Conservation (phyloP, 495 filamentous ascomycete species). For the Pyrenula massariospora region DNA sequence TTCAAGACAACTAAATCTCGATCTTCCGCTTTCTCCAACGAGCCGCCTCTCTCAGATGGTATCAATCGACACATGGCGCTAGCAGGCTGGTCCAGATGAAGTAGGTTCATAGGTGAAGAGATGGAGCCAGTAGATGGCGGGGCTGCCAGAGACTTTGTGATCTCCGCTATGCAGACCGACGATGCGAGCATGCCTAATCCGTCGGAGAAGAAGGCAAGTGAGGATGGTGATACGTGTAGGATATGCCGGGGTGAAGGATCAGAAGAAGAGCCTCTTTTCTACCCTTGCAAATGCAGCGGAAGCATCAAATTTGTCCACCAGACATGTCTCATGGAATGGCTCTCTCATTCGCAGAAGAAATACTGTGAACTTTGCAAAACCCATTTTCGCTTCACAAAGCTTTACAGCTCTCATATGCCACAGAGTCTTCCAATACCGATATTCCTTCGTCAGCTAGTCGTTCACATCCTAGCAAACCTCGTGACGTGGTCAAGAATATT, state of each 20-base stretch:
- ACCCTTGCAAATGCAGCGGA: conserved; percentile 96
- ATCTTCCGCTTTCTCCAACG: no score
- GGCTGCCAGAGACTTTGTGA: neutral
- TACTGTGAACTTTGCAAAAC: conserved; percentile 99
- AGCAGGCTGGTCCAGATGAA: neutral
- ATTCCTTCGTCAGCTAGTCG: conserved; percentile 61
- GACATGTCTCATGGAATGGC: conserved; percentile 94
- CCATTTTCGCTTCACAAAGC: conserved; percentile 91
- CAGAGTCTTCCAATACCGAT: conserved; percentile 63
- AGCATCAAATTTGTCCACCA: conserved; percentile 99
- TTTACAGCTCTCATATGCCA: conserved; percentile 92
- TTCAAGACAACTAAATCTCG: no score
- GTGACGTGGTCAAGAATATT: conserved; percentile 65
- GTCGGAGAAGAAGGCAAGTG: conserved; percentile 5
- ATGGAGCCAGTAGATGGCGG: neutral
- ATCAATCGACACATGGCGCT: no score
- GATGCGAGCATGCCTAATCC: neutral
- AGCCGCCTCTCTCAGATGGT: no score
- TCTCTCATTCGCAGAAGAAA: conserved; percentile 96
- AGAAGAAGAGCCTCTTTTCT: conserved; percentile 80
- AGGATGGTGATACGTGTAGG: conserved; percentile 69
- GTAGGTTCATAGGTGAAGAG: neutral
- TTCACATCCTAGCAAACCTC: conserved; percentile 57
- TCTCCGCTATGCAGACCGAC: neutral
- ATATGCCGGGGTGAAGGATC: conserved; percentile 90